A percentile compares a stretch with the other conserved stretches of the same genome.
Evolutionary conservation across 257 asterid species (phyloP).

Genomic region (Sherardia arvensis): DNA sequence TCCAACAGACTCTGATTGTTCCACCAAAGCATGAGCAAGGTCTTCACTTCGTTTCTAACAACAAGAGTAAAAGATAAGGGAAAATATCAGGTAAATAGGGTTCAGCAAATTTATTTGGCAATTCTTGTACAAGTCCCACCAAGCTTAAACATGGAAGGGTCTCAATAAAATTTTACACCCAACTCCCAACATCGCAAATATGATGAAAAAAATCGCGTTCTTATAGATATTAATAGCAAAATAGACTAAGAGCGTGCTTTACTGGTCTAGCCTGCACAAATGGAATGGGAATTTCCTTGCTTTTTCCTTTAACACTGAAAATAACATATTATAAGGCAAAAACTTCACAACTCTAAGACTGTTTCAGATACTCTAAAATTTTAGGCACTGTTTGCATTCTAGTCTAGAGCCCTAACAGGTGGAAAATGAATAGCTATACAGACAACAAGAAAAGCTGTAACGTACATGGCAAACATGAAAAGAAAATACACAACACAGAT

Average conservation of each 20-base stretch:
- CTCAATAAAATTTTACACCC: neutral
- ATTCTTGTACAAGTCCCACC: neutral
- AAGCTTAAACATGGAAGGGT: neutral
- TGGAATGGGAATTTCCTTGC: neutral
- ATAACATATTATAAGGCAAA: neutral
- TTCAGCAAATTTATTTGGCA: neutral
- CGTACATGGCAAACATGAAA: neutral
- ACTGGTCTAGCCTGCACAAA: neutral
- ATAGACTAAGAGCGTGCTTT: neutral
- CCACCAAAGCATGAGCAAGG: slow-evolving; percentile 44
- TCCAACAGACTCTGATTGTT: slow-evolving; percentile 40
- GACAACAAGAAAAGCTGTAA: neutral
- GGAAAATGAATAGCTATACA: neutral
- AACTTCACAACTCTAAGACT: neutral
- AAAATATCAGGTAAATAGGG: neutral
- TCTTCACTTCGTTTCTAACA: slow-evolving; percentile 57
- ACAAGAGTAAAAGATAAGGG: slow-evolving; percentile 4
- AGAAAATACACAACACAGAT: neutral
- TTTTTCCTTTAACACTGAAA: neutral
- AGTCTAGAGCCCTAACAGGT: neutral
- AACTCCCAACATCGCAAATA: neutral
- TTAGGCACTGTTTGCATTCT: neutral
- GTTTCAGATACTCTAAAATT: neutral
- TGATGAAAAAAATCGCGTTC: neutral
- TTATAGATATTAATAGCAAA: neutral